Evolutionary conservation across 805 yeast genomes (phyloP), one percentile per base, ranked within the genome.

Genomic region (Barnettozyma vustinii): DNA sequence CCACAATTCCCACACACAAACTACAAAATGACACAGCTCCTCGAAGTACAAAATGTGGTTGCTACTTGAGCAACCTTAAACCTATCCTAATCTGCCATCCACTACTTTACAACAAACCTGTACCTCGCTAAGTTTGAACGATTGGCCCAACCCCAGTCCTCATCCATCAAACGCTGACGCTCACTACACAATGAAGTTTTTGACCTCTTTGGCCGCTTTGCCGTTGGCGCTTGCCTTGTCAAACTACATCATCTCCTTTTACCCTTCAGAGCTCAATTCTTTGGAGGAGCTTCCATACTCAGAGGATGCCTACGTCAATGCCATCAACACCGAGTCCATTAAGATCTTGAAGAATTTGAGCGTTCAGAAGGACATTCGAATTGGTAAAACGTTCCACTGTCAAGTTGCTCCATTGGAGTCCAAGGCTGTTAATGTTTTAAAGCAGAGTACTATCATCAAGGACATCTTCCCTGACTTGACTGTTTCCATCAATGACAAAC

Each of bases 391-490:
- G 2, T 51, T 51, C 41, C 51, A 45, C 32, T 42, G 46, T 39
- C 30, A 46, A 10, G 45, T 48, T 27, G 51, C 51, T 26, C 35
- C 42, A 7, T 45, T 51, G 33, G 51, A 51, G n/a, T 27, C 35
- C 12, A 27, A 32, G 18, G 23, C 26, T 5, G 16, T 51, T 4
- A 30, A 45, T 3, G 19, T 37, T 20, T 48, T 51, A 42, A 45
- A 45, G 25, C 37, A 37, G 15, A 51, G 47, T 18, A 18, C 37
- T 4, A 9, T 35, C 5, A 26, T 51, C 20, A 32, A 45, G 9
- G 51, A 48, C 32, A 30, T 51, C 5, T 26, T 35, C n/a, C 53
- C 53, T 12, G 47, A 88, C 63, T 69, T 81, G 9, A 60, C 63
- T 4, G 71, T 88, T 10, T 16, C 20, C 9, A 9, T 40, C 21